Base-by-base conservation (phyloP, 768 basidiomycete species). In the Russula olivacea region DNA sequence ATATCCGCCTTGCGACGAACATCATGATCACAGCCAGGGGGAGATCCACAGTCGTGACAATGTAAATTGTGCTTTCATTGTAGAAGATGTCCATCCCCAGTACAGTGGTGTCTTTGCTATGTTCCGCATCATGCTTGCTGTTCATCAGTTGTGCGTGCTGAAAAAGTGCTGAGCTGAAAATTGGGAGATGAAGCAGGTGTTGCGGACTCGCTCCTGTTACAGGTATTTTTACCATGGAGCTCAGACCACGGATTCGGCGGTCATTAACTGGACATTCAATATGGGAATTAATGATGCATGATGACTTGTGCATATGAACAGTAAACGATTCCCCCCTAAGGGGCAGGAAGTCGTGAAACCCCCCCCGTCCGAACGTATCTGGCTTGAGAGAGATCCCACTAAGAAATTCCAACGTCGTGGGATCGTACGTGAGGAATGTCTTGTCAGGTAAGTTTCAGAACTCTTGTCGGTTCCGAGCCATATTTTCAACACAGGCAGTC, bases 41-140 rank as follows among this genome's bases (percentile, higher is more conserved):
- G 25, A 36, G 36, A 36, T 21, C 14, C 47, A 14, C 21, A 12
- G 12, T n/a, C 41, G 12, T 47, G 32, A 30, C n/a, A n/a, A 11
- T 10, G 21, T 45, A 34, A 32, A 28, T 2, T 28, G 17, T 36
- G 25, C 76, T 66, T 63, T 91, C 91, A 80, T 88, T 83, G 70
- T 95, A 93, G 69, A 96, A 93, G 58, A 93, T 83, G 34, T 83
- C 78, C 87, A 93, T 93, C 65, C 88, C 83, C 64, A n/a, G n/a
- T n/a, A n/a, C n/a, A 93, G 68, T 68, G 89, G 69, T 70, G 88
- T 93, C 76, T 21, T 93, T 92, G 48, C 85, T 83, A 68, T 87
- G 87, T 1, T 85, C 89, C 91, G 93, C 36, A 84, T 68, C 4
- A 77, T 77, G 69, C 90, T 91, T 74, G 93, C 85, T 28, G 77